A percentile compares a stretch with the other conserved stretches of the same genome.
phyloP scores from a whole-genome alignment of 2,329 filamentous ascomycete genomes.

The Emergomyces orientalis region DNA sequence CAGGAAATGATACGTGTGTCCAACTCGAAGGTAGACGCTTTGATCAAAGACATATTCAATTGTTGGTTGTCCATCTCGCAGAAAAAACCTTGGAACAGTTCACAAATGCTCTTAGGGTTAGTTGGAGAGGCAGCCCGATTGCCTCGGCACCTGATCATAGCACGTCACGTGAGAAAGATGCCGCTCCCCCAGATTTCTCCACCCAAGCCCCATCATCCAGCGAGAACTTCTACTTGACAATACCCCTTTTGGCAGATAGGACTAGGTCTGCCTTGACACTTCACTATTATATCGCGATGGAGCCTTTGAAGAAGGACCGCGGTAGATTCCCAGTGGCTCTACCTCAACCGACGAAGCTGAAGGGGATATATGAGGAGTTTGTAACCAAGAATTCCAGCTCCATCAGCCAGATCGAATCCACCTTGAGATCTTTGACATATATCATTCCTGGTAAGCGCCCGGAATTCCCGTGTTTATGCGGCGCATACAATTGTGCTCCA shows the following conservation, averaged over 20 bases:
- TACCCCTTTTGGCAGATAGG: neutral
- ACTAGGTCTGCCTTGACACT: neutral
- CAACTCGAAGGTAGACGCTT: no score
- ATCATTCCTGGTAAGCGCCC: slow-evolving; percentile 63
- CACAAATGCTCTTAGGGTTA: no score
- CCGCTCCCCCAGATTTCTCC: neutral
- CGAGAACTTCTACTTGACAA: neutral
- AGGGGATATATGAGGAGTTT: slow-evolving; percentile 53
- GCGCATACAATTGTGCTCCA: neutral
- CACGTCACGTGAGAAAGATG: neutral
- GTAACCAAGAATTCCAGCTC: slow-evolving; percentile 91
- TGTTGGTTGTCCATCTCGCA: no score
- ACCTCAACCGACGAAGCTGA: slow-evolving; percentile 32
- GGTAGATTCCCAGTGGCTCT: slow-evolving; percentile 24
- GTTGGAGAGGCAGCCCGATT: neutral
- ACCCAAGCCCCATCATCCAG: neutral
- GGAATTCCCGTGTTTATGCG: slow-evolving; percentile 1
- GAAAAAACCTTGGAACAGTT: no score
- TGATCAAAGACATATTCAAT: no score
- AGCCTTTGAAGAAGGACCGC: slow-evolving; percentile 23
- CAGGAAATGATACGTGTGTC: no score
- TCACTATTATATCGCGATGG: slow-evolving; percentile 23
- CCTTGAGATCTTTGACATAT: slow-evolving; percentile 84
- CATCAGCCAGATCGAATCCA: slow-evolving; percentile 90
- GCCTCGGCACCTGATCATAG: neutral